Evolutionary conservation across 805 yeast genomes (phyloP).

Genomic region (Starmerella apicola): DNA sequence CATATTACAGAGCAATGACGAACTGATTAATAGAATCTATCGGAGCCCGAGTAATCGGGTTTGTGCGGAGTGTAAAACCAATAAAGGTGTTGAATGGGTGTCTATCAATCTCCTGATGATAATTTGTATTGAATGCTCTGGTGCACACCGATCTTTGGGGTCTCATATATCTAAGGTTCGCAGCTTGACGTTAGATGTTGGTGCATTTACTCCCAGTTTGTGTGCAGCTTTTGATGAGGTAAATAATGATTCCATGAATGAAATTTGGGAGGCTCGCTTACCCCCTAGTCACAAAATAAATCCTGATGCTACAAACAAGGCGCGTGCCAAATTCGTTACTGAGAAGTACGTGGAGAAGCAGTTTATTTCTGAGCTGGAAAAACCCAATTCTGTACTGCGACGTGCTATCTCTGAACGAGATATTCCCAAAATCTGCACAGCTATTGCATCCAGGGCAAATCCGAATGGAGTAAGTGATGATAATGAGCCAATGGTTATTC

Average conservation of each 20-base stretch:
- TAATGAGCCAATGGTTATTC: slow-evolving; percentile 25
- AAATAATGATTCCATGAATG: slow-evolving; percentile 44
- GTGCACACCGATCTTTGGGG: slow-evolving; percentile 79
- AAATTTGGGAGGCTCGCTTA: slow-evolving; percentile 43
- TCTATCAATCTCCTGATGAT: slow-evolving; percentile 61
- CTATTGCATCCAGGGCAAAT: slow-evolving; percentile 32
- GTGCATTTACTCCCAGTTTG: slow-evolving; percentile 45
- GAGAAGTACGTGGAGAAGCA: slow-evolving; percentile 50
- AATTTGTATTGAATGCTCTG: slow-evolving; percentile 75
- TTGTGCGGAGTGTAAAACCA: slow-evolving; percentile 73
- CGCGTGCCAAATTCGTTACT: slow-evolving; percentile 47
- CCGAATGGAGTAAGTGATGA: slow-evolving; percentile 25
- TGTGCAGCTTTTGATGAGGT: slow-evolving; percentile 44
- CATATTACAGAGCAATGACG: slow-evolving; percentile 4
- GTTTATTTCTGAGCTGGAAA: slow-evolving; percentile 30
- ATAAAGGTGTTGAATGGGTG: slow-evolving; percentile 66
- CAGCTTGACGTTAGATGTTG: slow-evolving; percentile 62
- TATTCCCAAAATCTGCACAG: slow-evolving; percentile 23
- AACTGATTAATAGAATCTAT: slow-evolving; percentile 14
- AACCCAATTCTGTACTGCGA: slow-evolving; percentile 28
- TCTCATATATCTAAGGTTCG: slow-evolving; percentile 67
- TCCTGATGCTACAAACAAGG: slow-evolving; percentile 32
- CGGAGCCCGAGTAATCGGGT: slow-evolving; percentile 39
- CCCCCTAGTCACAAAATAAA: slow-evolving; percentile 24
- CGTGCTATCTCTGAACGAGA: slow-evolving; percentile 27